phyloP scores from a whole-genome alignment of 2,329 filamentous ascomycete species.

The Hypoxylon sp. region DNA sequence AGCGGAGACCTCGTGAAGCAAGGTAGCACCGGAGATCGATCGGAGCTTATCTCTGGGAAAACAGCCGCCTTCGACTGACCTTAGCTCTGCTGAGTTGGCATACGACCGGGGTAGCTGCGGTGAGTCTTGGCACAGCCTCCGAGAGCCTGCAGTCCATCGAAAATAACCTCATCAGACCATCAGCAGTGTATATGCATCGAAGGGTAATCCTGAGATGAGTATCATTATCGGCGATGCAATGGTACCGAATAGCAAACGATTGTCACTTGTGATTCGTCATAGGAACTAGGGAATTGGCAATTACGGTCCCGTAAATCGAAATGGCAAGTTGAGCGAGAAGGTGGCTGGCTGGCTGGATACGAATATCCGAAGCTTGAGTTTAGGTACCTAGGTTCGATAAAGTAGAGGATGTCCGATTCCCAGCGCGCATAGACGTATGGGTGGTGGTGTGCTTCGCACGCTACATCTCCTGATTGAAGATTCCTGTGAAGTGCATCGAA shows the following conservation, averaged over 20 bases:
- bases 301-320: constrained; percentile 8
- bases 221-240: constrained; percentile 11
- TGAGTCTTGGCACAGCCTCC: constrained; percentile 29
- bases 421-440: not conserved
- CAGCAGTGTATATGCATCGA: constrained; percentile 10
- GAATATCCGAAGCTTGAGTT: constrained; percentile 11
- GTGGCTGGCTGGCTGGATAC: constrained; percentile 1
- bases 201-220: constrained; percentile 1
- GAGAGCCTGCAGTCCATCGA: constrained; percentile 23
- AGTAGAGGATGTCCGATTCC: not conserved
- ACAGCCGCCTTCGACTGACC: constrained; percentile 16
- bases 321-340: constrained; percentile 4
- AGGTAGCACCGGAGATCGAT: constrained; percentile 34
- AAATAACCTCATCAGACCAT: constrained; percentile 22
- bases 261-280: constrained; percentile 15
- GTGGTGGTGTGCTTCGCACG: constrained; percentile 14
- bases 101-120: constrained; percentile 26
- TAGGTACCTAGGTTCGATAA: too few relatives aligned
- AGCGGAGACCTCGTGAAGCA: constrained; percentile 29
- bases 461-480: not conserved
- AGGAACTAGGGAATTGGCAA: constrained; percentile 13
- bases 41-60: constrained; percentile 32
- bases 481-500: constrained; percentile 14
- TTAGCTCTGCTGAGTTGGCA: constrained; percentile 33
- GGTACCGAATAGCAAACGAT: constrained; percentile 17